Base-by-base conservation (phyloP, 1,139 yeast species). In the Suhomyces atakaporum region DNA sequence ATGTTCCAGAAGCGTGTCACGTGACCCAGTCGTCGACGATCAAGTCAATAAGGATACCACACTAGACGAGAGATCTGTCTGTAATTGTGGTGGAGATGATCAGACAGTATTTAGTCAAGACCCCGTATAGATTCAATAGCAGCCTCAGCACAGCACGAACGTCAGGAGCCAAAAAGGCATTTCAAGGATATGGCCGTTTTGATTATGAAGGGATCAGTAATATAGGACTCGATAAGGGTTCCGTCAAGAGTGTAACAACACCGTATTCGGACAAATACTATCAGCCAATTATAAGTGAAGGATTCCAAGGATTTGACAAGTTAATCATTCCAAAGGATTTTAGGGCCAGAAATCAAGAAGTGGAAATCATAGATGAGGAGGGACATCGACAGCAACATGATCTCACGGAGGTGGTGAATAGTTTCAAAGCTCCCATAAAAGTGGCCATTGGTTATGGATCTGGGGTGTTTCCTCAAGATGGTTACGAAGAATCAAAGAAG, bases 401-500 rank as follows among this genome's bases (percentile, higher is more conserved):
- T 12, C 63, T 86, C 28, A 61, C 71, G 15, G 60, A 69, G 2
- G 71, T 85, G 3, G 56, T 82, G 15, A 60, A 76, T 56, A 64
- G 73, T 28, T 86, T 87, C 56, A 63, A 76, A 32, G 84, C 89
- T 1, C 89, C 92, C 0, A 75, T 86, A 15, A 66, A 77, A 38
- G 84, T 75, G 49, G 83, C 92, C 1, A 83, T 90, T 59, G 99
- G 97, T 0, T 94, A 94, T 59, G 99, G 99, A 1, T 85, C 95
- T 7, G 97, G 96, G 3, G 96, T 94, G 0, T 85, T 94, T 50
- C 75, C 81, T 20, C 98, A 94, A 58, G 53, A 50, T 3, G 89
- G 89, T 4, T 77, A 79, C 19, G 59, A 63, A 15, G 36, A 31
- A 11, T n/a, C 29, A 10, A 44, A 48, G 1, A 56, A 59, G 22